Evolutionary conservation across 2,329 filamentous ascomycete species (phyloP).

Genomic region (Talaromyces marneffei): DNA sequence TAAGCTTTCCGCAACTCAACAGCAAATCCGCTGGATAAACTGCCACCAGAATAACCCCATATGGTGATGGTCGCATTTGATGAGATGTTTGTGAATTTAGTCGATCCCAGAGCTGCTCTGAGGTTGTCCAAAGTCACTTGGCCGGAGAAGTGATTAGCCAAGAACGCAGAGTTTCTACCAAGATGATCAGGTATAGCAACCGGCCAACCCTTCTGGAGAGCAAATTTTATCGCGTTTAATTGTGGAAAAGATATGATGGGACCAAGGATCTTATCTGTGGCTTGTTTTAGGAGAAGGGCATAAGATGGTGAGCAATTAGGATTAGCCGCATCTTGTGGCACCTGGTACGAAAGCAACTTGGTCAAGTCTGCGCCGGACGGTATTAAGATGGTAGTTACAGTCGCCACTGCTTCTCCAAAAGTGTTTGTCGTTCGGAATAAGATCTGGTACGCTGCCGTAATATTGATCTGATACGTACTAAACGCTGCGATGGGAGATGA

Average conservation of each 20-base stretch:
- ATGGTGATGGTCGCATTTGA: constrained; percentile 35
- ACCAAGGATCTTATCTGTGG: constrained; percentile 32
- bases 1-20: constrained; percentile 46
- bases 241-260: constrained; percentile 30
- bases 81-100: constrained; percentile 26
- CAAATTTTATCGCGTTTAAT: constrained; percentile 29
- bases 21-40: constrained; percentile 46
- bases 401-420: constrained; percentile 30
- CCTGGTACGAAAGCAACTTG: constrained; percentile 41
- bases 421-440: constrained; percentile 39
- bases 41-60: constrained; percentile 55
- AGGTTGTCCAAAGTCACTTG: constrained; percentile 42
- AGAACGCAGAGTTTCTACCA: constrained; percentile 41
- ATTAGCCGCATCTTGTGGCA: constrained; percentile 27
- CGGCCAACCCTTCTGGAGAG: constrained; percentile 43
- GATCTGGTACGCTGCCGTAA: constrained; percentile 29
- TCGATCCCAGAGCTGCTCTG: constrained; percentile 35
- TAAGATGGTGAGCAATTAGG: constrained; percentile 27
- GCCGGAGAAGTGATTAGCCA: constrained; percentile 38
- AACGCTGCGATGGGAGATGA: constrained; percentile 23
- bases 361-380: constrained; percentile 28
- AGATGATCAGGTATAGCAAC: constrained; percentile 46
- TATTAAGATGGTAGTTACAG: constrained; percentile 37
- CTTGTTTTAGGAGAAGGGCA: constrained; percentile 32
- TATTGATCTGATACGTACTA: constrained; percentile 19